A percentile compares a stretch with the other conserved stretches of the same genome.
phyloP scores from a whole-genome alignment of 495 filamentous ascomycete species.

The Wilcoxina mikolae region DNA sequence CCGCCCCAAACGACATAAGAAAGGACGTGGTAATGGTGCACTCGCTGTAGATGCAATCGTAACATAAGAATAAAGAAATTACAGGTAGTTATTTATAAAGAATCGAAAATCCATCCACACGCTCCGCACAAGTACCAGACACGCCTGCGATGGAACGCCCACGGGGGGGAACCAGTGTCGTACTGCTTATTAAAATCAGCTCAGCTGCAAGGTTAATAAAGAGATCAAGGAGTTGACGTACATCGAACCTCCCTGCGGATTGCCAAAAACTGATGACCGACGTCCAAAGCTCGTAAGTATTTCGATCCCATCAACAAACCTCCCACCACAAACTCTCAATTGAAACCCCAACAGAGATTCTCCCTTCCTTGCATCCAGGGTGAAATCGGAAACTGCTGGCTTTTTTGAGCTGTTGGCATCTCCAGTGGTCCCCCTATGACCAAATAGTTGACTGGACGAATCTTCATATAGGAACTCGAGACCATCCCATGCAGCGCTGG shows the following conservation, averaged over 20 bases:
- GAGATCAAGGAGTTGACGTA: no score
- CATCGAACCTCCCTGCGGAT: slow-evolving; percentile 65
- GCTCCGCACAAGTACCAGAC: slow-evolving; percentile 48
- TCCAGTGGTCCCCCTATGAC: slow-evolving; percentile 51
- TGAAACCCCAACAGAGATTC: slow-evolving; percentile 82
- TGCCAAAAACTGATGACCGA: slow-evolving; percentile 74
- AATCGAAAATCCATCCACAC: slow-evolving; percentile 79
- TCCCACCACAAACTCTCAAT: slow-evolving; percentile 55
- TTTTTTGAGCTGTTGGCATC: slow-evolving; percentile 35
- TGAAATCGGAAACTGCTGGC: slow-evolving; percentile 22
- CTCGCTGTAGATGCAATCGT: no score
- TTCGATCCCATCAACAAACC: slow-evolving; percentile 74
- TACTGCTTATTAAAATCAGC: slow-evolving; percentile 37
- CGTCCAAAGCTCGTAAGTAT: slow-evolving; percentile 78
- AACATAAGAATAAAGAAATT: no score
- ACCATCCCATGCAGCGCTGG: slow-evolving; percentile 62
- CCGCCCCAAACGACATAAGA: background rate
- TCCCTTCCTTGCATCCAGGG: slow-evolving; percentile 60
- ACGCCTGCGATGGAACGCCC: slow-evolving; percentile 82
- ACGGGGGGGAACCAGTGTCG: slow-evolving; percentile 75
- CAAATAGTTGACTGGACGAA: slow-evolving; percentile 72
- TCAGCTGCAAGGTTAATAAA: background rate
- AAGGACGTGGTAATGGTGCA: no score
- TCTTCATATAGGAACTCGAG: slow-evolving; percentile 92
- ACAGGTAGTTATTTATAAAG: slow-evolving; percentile 36